Base-by-base conservation (phyloP, 2,329 filamentous ascomycete genomes). In the Rugonectria rugulosa region DNA sequence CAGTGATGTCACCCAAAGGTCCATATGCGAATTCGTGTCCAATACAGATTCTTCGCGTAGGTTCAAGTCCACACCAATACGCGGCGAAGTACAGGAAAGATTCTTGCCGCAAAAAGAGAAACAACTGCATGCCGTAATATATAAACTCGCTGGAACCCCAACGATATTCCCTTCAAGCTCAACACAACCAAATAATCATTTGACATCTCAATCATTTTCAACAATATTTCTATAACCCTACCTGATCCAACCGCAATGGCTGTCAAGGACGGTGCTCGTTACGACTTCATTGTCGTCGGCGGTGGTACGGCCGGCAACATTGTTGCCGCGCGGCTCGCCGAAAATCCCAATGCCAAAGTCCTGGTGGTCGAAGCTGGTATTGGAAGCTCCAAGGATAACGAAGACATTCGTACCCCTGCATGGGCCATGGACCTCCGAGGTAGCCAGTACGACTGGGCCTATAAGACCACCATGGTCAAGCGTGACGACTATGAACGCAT, bases 381-480 rank as follows among this genome's bases (percentile, higher is more conserved):
- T n/a, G 72, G 74, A 59, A 81, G 83, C 63, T 75, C 83, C 0
- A 67, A 75, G 6, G 73, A 81, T 6, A 72, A 82, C 31, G 75
- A 80, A 17, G 76, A 80, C 41, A 81, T 84, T 61, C 79, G 73
- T 5, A 85, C 81, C 5, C 83, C 82, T 2, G 75, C 80, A 1
- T 71, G 72, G 8, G 82, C 80, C 20, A 80, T 87, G 63, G 75
- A 79, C 6, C 77, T 86, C 2, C 79, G 83, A 14, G 78, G 76
- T 29, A 81, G 80, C 65, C 69, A 84, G 61, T 77, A 85, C 57
- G 83, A 87, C 68, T 87, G 82, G 82, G 75, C 73, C 0, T 87
- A 85, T 70, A 86, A 87, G 72, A 82, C 81, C 2, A 86, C 82
- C 15, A 79, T 88, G 71, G 77, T 87, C 66, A 78, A 84, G 47